These are phyloP conservation scores for Extremus antarcticus DNA, from an alignment of 495 filamentous ascomycete species.

Conservation along the genomic window DNA sequence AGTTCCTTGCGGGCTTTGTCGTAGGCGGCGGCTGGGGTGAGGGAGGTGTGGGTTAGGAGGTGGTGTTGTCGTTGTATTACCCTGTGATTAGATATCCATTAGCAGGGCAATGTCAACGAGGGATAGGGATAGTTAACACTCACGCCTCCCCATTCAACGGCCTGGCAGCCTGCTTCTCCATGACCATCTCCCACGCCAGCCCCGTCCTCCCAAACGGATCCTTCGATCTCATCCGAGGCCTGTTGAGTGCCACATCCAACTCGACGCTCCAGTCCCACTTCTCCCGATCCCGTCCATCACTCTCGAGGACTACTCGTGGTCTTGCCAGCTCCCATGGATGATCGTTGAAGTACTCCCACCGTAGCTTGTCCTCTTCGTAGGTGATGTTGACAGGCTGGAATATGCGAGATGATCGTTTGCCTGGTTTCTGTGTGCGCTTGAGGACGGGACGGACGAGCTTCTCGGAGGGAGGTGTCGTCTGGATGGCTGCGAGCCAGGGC, in stretches of 20 bases:
- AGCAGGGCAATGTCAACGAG: background rate
- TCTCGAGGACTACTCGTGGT: constrained; percentile 73
- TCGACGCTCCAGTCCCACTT: constrained; percentile 63
- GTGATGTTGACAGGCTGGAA: constrained; percentile 68
- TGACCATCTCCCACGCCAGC: constrained; percentile 8
- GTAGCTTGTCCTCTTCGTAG: constrained; percentile 78
- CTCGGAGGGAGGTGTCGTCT: constrained; percentile 68
- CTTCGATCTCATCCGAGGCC: background rate
- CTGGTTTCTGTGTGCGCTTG: constrained; percentile 8
- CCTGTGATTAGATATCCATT: constrained; percentile 35
- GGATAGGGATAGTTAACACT: background rate
- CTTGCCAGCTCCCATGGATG: constrained; percentile 96
- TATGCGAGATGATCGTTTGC: constrained; percentile 43
- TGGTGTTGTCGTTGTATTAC: constrained; percentile 87
- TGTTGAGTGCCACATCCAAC: constrained; percentile 8
- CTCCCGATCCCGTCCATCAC: constrained; percentile 68
- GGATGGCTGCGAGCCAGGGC: constrained; percentile 65
- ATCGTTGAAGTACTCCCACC: constrained; percentile 73
- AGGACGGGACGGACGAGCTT: constrained; percentile 48
- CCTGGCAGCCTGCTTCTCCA: constrained; percentile 56
- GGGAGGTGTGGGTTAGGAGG: constrained; percentile 34
- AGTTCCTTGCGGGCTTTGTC: constrained; percentile 83
- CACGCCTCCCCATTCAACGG: constrained; percentile 55
- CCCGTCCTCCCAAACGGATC: constrained; percentile 4
- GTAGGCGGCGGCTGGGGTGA: constrained; percentile 51